Evolutionary conservation across 441 rosid genomes (phyloP), one percentile per base, ranked within the genome.

Genomic region (Pelargonium citronellum): DNA sequence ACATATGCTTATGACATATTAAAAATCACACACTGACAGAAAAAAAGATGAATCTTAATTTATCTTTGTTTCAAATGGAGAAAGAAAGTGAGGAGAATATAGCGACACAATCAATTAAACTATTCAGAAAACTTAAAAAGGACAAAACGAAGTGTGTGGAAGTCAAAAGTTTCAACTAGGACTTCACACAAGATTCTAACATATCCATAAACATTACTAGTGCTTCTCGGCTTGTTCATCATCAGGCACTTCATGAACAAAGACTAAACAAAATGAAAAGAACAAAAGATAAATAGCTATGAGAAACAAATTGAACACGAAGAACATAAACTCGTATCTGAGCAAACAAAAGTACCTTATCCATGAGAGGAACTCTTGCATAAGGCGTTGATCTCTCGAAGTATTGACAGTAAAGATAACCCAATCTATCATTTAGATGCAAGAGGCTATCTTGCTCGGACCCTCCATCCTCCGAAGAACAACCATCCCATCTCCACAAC

Each of bases 401-500:
- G 60, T 53, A 53, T 53, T 53, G 60, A 16, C 60, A 53, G 10
- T 53, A 53, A 16, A 15, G 60, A 53, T 53, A 16, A 3, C 60
- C 60, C 60, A 53, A 53, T 4, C 60, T 15, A 6, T 53, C 60
- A 16, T 53, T 53, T 7, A 53, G 60, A 16, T 53, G 20, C 19
- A 7, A 53, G 60, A 53, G 60, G 20, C 17, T 53, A 7, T 53
- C 60, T 53, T 53, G 60, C 60, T 53, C 60, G 20, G 57, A 51
- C 6, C 57, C 57, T 51, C 57, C 57, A 51, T 53, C 60, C 60
- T 53, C 60, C 7, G 60, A 53, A 16, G 60, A 53, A 53, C 60
- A 53, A 15, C 60, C 60, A 53, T 53, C 60, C 60, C 60, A 53
- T 53, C 60, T 53, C 60, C 60, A 53, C 60, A 53, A 15, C 60